A percentile compares a stretch with the other conserved stretches of the same genome.
phyloP scores from a whole-genome alignment of 208 protist genomes.

The Balamuthia mandrillaris region DNA sequence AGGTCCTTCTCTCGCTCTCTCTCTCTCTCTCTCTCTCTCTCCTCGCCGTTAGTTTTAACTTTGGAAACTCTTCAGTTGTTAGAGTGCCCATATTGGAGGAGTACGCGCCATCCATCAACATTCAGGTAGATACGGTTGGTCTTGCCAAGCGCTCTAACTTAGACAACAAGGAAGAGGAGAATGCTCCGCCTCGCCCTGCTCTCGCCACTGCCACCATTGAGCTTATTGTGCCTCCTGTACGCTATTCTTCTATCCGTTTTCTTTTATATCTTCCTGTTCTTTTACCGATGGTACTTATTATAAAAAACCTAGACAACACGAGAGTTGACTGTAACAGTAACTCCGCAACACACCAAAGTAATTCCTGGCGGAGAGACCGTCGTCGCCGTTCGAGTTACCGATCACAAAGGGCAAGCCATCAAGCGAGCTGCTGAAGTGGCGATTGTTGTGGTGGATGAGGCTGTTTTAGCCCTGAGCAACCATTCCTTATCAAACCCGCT shows the following conservation, averaged over 20 bases:
- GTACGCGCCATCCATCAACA: constrained; percentile 31
- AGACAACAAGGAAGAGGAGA: background rate
- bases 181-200: constrained; percentile 16
- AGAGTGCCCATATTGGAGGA: constrained; percentile 36
- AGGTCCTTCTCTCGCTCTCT: background rate
- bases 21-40: background rate
- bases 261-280: background rate
- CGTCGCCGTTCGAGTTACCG: background rate
- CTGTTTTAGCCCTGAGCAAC: constrained; percentile 11
- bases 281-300: background rate
- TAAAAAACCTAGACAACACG: constrained; percentile 5
- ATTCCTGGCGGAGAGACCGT: constrained; percentile 20
- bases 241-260: background rate
- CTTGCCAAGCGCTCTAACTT: constrained; percentile 9
- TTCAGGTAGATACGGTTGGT: constrained; percentile 26
- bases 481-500: constrained; percentile 2
- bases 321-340: background rate
- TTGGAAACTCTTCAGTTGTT: background rate
- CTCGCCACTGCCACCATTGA: constrained; percentile 25
- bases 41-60: background rate
- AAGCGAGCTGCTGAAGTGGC: background rate
- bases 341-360: constrained; percentile 9
- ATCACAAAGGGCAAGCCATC: background rate
- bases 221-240: constrained; percentile 16
- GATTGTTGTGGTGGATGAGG: constrained; percentile 22